Base-by-base conservation (phyloP, 2,329 filamentous ascomycete genomes). In the Talaromyces sp. region DNA sequence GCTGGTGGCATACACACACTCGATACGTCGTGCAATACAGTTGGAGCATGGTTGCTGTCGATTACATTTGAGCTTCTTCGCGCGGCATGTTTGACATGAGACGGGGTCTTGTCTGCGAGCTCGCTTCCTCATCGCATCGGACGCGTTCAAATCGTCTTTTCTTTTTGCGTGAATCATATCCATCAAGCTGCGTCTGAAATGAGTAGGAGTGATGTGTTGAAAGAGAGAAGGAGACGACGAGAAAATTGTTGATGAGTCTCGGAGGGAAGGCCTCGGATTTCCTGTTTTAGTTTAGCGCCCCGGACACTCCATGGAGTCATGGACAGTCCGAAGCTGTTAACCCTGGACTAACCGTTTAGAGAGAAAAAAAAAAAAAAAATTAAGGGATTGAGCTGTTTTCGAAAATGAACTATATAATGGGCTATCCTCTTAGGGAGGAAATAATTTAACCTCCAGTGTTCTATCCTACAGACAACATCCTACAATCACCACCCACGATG, bases 51-150 rank as follows among this genome's bases (percentile, higher is more conserved):
- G 83, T 14, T 76, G 71, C 53, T 77, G 77, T 3, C 82, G 79
- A 67, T 84, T 79, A 68, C 83, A 85, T 73, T 83, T 85, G 42
- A 85, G 79, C 76, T 84, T 77, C 65, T 75, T 75, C 64, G 68
- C 67, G 3, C 75, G 69, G 58, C 76, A 78, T 8, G 70, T 75
- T 12, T 73, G 71, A 56, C 76, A 78, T 0, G 76, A 78, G 1
- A 78, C 74, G 0, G 76, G 76, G 16, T 76, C 73, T 62, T 77
- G 75, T 50, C 74, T 57, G 8, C 65, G 64, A 28, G 62, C 47
- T 6, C 65, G 66, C 56, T 69, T 72, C n/a, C 59, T 61, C 2
- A 63, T 16, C 4, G 42, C 6, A 1, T 65, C 56, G 8, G 16
- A 10, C 6, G 28, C 30, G 18, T n/a, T 23, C n/a, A 14, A 27